Evolutionary conservation across 331 rosid species (phyloP), one percentile per base, ranked within the genome.

Genomic region (Quercus tomentella): DNA sequence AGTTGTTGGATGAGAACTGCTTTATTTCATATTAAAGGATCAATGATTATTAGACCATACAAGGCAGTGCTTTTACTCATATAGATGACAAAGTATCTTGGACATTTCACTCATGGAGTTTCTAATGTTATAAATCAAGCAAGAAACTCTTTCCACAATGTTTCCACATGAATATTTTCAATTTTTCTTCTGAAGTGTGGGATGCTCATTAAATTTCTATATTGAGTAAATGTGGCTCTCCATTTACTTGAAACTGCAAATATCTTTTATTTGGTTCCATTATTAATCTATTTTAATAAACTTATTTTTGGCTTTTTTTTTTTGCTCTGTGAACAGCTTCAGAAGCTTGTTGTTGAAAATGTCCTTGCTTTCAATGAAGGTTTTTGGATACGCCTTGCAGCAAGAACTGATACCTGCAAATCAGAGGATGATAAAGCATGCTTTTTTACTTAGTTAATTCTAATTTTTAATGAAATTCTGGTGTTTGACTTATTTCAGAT

Each of bases 371-470:
- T 95, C 83, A 92, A 91, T 18, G 89, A 91, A 72, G 81, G 83
- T 73, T 95, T 95, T 80, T 95, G 98, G 97, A 87, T 92, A 52
- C 89, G 97, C 62, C 93, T 95, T 45, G 97, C 98, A 0, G 96
- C 98, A 49, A 91, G 98, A 79, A 79, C 88, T 28, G 98, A 95
- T 84, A 91, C 92, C 57, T 91, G 97, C 94, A 92, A 86, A 87
- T 95, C 94, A 55, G 96, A 90, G 85, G 97, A 95, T 88, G 98
- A 95, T 84, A 92, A 95, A 89, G 97, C 91, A 89, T 25, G 83
- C 89, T 71, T 87, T 80, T 81, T 51, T 76, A 71, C 83, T 84
- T 67, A 45, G 70, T 79, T 73, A 52, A n/a, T 54, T 73, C 65
- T 73, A 26, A 71, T 79, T 77, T 81, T 55, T 70, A 6, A 18